Base-by-base conservation (phyloP, 345 rosid genomes). In the Capsella bursapastoris region DNA sequence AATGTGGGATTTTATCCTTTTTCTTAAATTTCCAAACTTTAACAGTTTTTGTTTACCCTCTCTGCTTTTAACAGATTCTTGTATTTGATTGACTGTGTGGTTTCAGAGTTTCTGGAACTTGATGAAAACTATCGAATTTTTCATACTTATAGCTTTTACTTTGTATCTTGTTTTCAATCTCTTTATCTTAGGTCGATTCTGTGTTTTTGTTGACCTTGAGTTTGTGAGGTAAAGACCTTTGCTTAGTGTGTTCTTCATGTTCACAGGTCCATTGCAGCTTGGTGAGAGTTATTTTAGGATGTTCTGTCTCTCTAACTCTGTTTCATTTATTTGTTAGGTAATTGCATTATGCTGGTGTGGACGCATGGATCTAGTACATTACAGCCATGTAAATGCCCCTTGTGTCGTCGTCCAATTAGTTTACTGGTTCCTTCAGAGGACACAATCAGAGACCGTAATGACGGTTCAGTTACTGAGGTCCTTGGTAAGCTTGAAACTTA, bases 311-410 rank as follows among this genome's bases (percentile, higher is more conserved):
- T 32, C 62, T 59, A 15, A 56, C 37, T 80, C 8, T 41, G 48
- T 2, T 32, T 69, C 1, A 7, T 14, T 12, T 2, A 3, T 3
- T 6, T 68, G 2, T 22, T 63, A 92, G 97, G 96, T 13, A 76
- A 82, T 63, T 95, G 99, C 66, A 92, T 95, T 31, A 86, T 95
- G 93, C 88, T 78, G 59, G 93, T 90, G 62, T 91, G 97, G 96
- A 84, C 83, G 49, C 96, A 90, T 61, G 92, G 89, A 52, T 87
- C 93, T 6, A 22, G 25, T 22, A 67, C 89, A 27, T 29, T 88
- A 34, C 92, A 83, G 44, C 86, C 96, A 6, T 94, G 97, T 71
- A 89, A 80, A 74, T 95, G 99, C 64, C 97, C 99, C 0, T 68
- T 95, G 55, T 95, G 99, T 79, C 97, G 97, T 40, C 87, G 99